Evolutionary conservation across 305 asterid genomes (phyloP).

Genomic region (Petunia hybrid): DNA sequence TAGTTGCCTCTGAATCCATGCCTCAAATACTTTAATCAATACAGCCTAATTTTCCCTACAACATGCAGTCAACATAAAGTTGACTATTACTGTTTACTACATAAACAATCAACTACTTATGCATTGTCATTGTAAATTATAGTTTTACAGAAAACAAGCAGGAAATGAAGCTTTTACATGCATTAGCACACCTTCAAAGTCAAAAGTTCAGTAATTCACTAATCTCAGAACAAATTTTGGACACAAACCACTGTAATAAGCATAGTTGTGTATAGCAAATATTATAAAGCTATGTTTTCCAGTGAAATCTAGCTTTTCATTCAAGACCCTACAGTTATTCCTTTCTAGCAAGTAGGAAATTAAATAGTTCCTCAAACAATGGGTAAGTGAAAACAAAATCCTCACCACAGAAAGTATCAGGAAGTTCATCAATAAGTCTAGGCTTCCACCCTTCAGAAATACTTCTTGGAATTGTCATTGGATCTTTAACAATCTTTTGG

Average conservation of each 20-base stretch:
- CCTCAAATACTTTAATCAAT: neutral
- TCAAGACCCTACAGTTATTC: neutral
- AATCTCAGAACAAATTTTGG: neutral
- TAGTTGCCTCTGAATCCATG: neutral
- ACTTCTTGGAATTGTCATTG: conserved; percentile 68
- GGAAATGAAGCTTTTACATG: neutral
- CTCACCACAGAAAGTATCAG: conserved; percentile 86
- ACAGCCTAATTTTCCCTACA: neutral
- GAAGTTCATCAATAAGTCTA: conserved; percentile 66
- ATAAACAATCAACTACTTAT: neutral
- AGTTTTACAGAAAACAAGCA: neutral
- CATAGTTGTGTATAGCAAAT: neutral
- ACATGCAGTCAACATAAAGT: neutral
- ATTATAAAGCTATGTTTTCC: neutral
- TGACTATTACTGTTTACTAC: neutral
- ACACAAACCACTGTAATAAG: neutral
- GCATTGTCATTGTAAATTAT: neutral
- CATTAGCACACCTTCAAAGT: neutral
- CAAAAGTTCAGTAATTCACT: neutral
- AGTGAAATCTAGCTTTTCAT: neutral
- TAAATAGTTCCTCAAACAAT: neutral
- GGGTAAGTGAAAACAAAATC: neutral
- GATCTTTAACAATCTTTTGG: conserved; percentile 68
- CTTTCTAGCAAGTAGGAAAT: neutral
- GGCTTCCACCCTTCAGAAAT: conserved; percentile 81